Evolutionary conservation across 192 early-diverging fungal genomes (phyloP), one percentile per base, ranked within the genome.

Genomic region (Backusella psychrophila): DNA sequence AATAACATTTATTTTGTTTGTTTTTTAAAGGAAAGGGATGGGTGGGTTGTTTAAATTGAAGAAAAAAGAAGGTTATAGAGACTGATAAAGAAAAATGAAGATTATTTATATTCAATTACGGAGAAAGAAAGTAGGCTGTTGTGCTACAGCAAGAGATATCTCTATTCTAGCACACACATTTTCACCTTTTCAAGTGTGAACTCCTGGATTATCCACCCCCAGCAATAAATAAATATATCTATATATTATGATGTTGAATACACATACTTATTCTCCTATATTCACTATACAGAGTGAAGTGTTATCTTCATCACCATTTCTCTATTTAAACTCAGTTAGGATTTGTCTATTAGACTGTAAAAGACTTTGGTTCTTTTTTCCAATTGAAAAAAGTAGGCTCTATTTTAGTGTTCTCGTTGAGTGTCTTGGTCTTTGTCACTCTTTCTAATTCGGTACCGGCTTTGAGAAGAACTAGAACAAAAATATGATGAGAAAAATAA

Each of bases 31-130:
- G 29, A 49, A 29, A 29, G 53, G 63, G 66, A 56, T 46, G 72
- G 68, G 72, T 36, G 39, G 17, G 26, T 59, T 33, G 21, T 46
- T 56, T 68, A 34, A 66, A 68, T 42, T 46, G 52, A 71, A 63
- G 66, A 52, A 69, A 75, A 80, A 31, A 69, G 38, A 42, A 34
- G 53, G 31, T 66, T 42, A 65, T 52, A 34, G 73, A 68, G 49
- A 71, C 63, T 68, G 41, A 49, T 75, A 66, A 71, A 65, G 75
- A 77, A 80, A 63, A 77, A 65, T 29, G 42, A 56, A 15, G 33
- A 52, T 71, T 69, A 69, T 69, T 69, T 69, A 69, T 69, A 69
- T 38, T 38, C 6, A 66, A 72, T 74, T 44, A 33, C 56, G 56
- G 56, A 63, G 56, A 67, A 72, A 76, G 56, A 35, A 66, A 36